Base-by-base conservation (phyloP, 495 filamentous ascomycete genomes). In the Penicillium coprophilum region DNA sequence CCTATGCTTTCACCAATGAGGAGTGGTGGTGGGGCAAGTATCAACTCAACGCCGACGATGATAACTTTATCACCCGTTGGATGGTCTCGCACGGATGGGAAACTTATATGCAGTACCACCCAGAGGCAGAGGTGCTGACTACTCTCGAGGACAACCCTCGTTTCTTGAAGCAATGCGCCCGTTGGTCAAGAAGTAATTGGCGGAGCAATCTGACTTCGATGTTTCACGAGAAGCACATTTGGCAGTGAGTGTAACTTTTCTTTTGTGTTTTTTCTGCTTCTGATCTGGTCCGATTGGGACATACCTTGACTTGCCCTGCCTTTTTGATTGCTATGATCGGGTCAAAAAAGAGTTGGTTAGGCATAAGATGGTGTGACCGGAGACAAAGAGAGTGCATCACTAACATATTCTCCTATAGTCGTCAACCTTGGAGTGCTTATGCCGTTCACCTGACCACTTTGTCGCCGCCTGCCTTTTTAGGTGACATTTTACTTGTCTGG, bases 41-140 rank as follows among this genome's bases (percentile, higher is more conserved):
- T 63, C 86, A 86, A 45, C 76, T 93, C 58, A 91, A 92, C 65
- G 87, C 87, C 6, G 89, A 91, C 62, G 89, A 93, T 64, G 89
- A 93, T 74, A 92, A 92, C 68, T 92, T 87, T 66, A 85, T 91
- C 45, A 91, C 89, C 6, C 81, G 89, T 23, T 93, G 87, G 85
- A 79, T 91, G 67, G 85, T 90, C 46, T 84, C 82, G 23, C 83
- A 90, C 66, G 78, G 82, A 44, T 90, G 88, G 86, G 84, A 87
- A 65, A 90, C 88, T 15, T 85, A 78, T 71, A 87, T 90, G 63
- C 89, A 93, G 71, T 88, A 89, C 67, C 82, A 89, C 61, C 77
- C 77, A 30, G 82, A 89, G 58, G 86, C 86, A 24, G 84, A 90
- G 68, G 82, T 93, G 46, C 78, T 87, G 68, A 93, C 89, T 8